Evolutionary conservation across 331 rosid species (phyloP), one percentile per base, ranked within the genome.

Genomic region (Spiraea crenata): DNA sequence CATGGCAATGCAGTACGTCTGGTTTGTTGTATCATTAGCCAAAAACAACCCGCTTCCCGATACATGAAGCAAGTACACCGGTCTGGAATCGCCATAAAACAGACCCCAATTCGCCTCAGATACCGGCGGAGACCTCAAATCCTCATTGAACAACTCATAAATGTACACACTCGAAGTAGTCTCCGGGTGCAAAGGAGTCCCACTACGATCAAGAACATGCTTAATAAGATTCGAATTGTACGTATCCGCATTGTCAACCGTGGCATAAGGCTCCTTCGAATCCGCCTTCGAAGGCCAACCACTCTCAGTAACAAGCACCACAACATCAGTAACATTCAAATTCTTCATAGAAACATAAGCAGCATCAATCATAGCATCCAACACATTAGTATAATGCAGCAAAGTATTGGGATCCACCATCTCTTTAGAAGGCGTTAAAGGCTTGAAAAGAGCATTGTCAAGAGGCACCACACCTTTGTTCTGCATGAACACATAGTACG

Each of bases 271-370:
- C 76, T 92, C 98, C 35, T 88, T 83, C 0, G 96, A 77, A 73
- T 92, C 98, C 2, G 90, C 98, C 49, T 78, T 82, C 0, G 95
- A 88, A 63, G 96, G 98, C 98, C 98, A 92, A 8, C 98, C 98
- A 1, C 86, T 87, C 75, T 92, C 98, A 0, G 90, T 82, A 14
- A 92, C 95, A 19, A 90, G 89, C 63, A 92, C 88, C 25, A 84
- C 61, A 1, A 90, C 90, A 63, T 90, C 95, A 0, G 95, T 86
- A 35, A 92, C 20, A 55, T 92, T 90, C 4, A 90, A 85, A 46
- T 92, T 92, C 82, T 81, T 88, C 96, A 92, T 92, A 4, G 98
- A 92, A 67, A 79, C 83, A 64, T 92, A 90, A 3, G 96, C 95
- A 3, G 98, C 84, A 31, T 90, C 98, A 9, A 92, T 82, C 98